Evolutionary conservation across 2,329 filamentous ascomycete genomes (phyloP), one percentile per base, ranked within the genome.

Genomic region (Aspergillus sergii): DNA sequence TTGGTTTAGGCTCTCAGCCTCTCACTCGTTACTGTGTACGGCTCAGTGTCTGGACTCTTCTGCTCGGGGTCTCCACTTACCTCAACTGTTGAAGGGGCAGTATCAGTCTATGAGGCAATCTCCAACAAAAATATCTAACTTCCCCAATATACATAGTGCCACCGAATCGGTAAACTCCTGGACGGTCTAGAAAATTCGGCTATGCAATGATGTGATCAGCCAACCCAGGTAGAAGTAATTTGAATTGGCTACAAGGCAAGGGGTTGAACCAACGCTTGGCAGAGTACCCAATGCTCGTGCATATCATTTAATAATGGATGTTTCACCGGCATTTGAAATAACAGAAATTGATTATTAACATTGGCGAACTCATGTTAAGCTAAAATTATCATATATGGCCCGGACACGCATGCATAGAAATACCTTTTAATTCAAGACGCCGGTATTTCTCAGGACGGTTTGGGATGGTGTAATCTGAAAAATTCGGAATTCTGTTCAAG

Each of bases 81-180:
- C n/a, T 51, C 28, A 46, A 59, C 57, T 30, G 28, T 58, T 10
- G 12, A 58, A 57, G 57, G 43, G 57, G 41, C 46, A 45, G 9
- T 58, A 57, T 58, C 54, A 53, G 54, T 32, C 53, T 54, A 51
- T 58, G 59, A 58, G 59, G 54, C 54, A 58, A 61, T 58, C 23
- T 34, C 32, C 46, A 61, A 14, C 59, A 56, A 56, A 23, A 6
- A 32, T 26, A 7, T 9, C 21, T 53, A 41, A 48, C 32, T 57
- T 41, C 51, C 34, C 50, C 39, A 60, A 54, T 50, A 19, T 43
- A 54, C 58, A 26, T 43, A 45, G 23, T 59, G 30, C 14, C 50
- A 50, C 58, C 58, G 58, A 59, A 43, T 43, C 23, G 50, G 50
- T 56, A 32, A 48, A 41, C 23, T 34, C n/a, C 19, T 32, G 28